These are phyloP conservation scores for Ambrosia hybrid DNA, from an alignment of 140 eudicot species.

Conservation along the genomic window DNA sequence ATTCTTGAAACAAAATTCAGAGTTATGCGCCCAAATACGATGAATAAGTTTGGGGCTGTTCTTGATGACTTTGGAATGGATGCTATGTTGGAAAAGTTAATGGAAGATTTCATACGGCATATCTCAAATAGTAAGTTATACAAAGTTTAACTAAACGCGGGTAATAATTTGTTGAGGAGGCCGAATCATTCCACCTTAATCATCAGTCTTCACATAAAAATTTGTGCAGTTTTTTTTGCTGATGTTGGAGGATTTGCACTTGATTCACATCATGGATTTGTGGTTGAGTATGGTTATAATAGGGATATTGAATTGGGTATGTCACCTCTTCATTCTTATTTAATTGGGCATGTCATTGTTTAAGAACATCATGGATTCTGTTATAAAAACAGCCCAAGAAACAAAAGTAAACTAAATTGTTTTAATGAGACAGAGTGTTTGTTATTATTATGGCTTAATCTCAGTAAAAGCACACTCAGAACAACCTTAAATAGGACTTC, in stretches of 20 bases:
- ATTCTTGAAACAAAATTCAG: constrained; percentile 69
- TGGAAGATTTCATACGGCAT: constrained; percentile 80
- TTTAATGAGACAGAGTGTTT: too few species aligned
- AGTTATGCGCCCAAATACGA: constrained; percentile 88
- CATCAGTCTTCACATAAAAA: background rate
- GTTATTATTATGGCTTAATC: too few species aligned
- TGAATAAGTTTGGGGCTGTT: constrained; percentile 89
- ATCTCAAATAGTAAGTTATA: constrained; percentile 60
- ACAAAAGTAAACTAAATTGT: background rate
- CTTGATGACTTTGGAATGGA: constrained; percentile 95
- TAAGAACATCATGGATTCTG: background rate
- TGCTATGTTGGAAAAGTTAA: constrained; percentile 74
- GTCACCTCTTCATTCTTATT: constrained; percentile 27
- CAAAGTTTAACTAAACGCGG: constrained; percentile 1
- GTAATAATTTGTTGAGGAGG: background rate
- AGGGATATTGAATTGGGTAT: constrained; percentile 85
- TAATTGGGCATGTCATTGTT: constrained; percentile 56
- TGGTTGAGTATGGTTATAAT: constrained; percentile 78
- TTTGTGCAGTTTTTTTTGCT: constrained; percentile 75
- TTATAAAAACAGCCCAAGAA: background rate
- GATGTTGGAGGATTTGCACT: constrained; percentile 92
- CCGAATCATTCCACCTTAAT: constrained; percentile 1
- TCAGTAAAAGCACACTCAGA: too few species aligned
- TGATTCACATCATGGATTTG: constrained; percentile 96
- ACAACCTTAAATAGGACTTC: too few species aligned